Percentiles rank a stretch among this genome's conserved stretches.
These are phyloP conservation scores for Theileria annulata DNA, from an alignment of 169 alveolate genomes.

Conservation along the genomic window DNA sequence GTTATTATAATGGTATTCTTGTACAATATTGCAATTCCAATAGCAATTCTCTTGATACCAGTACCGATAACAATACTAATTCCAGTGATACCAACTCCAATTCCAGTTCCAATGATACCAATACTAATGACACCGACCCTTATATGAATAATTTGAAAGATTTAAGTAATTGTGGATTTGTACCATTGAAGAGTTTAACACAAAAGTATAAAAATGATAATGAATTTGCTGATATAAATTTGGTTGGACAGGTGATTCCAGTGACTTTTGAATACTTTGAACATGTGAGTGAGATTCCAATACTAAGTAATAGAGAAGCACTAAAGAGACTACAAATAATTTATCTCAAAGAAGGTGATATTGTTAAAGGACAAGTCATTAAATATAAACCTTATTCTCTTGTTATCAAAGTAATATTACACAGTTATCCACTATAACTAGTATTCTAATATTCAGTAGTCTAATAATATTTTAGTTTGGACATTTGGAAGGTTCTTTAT, in stretches of 20 bases:
- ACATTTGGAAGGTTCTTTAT: slow-evolving; percentile 22
- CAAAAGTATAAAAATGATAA: slow-evolving; percentile 6
- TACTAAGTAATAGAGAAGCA: slow-evolving; percentile 45
- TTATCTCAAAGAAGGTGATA: slow-evolving; percentile 50
- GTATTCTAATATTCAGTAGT: background rate
- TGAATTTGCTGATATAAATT: background rate
- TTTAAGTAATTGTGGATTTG: slow-evolving; percentile 20
- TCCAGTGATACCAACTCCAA: background rate
- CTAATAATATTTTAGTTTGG: slow-evolving; percentile 31
- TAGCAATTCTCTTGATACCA: background rate
- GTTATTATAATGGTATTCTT: slow-evolving; percentile 38
- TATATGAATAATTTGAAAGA: background rate
- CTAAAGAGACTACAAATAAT: slow-evolving; percentile 20
- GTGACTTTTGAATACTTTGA: slow-evolving; percentile 21
- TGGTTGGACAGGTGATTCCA: slow-evolving; percentile 59
- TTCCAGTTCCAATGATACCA: background rate
- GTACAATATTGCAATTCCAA: slow-evolving; percentile 65
- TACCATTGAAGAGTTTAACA: slow-evolving; percentile 27
- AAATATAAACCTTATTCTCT: slow-evolving; percentile 28
- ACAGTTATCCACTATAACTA: background rate
- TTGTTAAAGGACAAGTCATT: slow-evolving; percentile 21
- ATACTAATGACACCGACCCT: background rate
- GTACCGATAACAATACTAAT: background rate
- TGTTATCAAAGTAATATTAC: slow-evolving; percentile 1
- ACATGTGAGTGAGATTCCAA: slow-evolving; percentile 22